Percentiles rank a stretch among this genome's conserved stretches.
Evolutionary conservation across 2,329 filamentous ascomycete species (phyloP).

Genomic region (Phaeophleospora eucalypticola): DNA sequence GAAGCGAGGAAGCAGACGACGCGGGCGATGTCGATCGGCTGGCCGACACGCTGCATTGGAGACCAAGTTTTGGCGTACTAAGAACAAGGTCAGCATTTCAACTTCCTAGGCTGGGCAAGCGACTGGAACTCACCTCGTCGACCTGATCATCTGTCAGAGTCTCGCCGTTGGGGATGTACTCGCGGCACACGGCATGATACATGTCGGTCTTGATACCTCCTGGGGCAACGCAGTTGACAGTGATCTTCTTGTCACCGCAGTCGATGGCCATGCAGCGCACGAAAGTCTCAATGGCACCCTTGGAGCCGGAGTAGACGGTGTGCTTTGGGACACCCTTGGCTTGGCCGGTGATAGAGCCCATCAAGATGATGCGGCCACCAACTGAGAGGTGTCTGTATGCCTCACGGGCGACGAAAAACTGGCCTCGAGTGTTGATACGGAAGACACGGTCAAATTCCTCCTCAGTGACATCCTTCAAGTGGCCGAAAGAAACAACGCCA

Average conservation of each 20-base stretch:
- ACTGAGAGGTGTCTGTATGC: constrained; percentile 52
- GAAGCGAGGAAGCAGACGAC: constrained; percentile 59
- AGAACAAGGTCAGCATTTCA: constrained; percentile 10
- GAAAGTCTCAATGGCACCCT: constrained; percentile 54
- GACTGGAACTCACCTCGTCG: constrained; percentile 42
- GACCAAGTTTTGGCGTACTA: constrained; percentile 62
- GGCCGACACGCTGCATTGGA: constrained; percentile 61
- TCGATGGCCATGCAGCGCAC: constrained; percentile 53
- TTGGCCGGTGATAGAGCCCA: constrained; percentile 56
- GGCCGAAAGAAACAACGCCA: constrained; percentile 53
- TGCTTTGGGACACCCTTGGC: constrained; percentile 54
- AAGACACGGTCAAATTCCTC: constrained; percentile 58
- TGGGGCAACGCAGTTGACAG: constrained; percentile 58
- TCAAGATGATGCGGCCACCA: constrained; percentile 51
- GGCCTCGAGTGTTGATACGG: constrained; percentile 58
- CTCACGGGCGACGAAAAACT: constrained; percentile 60
- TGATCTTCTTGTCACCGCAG: constrained; percentile 53
- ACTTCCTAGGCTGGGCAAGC: background rate
- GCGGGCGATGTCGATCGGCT: constrained; percentile 64
- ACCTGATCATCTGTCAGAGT: constrained; percentile 55
- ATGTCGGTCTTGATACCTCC: constrained; percentile 55
- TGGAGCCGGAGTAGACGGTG: constrained; percentile 51
- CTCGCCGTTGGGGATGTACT: constrained; percentile 58
- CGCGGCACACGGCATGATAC: constrained; percentile 61
- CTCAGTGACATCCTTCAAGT: constrained; percentile 51